Evolutionary conservation across 1,139 yeast genomes (phyloP).

Genomic region (Arxiozyma slooffiae): DNA sequence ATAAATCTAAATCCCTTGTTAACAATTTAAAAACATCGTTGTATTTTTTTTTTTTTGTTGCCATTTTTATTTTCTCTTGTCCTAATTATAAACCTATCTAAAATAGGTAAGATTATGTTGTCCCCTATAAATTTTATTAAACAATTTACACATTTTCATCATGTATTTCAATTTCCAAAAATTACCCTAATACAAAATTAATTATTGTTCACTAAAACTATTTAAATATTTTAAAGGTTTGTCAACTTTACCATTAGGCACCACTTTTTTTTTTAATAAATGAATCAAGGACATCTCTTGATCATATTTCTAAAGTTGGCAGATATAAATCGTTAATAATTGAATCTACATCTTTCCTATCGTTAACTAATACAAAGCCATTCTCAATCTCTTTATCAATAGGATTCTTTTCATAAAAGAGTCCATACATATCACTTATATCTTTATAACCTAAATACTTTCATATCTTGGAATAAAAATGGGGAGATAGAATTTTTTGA

Average conservation of each 20-base stretch:
- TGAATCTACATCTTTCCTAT: not conserved
- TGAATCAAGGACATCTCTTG: constrained; percentile 11
- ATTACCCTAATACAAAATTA: constrained; percentile 10
- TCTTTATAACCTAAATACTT: constrained; percentile 10
- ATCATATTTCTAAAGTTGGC: constrained; percentile 11
- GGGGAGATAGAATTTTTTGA: not conserved
- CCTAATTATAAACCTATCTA: constrained; percentile 14
- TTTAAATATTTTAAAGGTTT: constrained; percentile 15
- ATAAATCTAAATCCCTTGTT: constrained; percentile 1
- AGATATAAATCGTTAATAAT: constrained; percentile 2
- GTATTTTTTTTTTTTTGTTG: constrained; percentile 8
- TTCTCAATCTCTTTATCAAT: constrained; percentile 2
- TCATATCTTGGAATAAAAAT: constrained; percentile 11
- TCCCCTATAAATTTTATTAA: constrained; percentile 14
- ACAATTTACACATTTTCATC: constrained; percentile 16
- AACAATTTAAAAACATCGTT: constrained; percentile 9
- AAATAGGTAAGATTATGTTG: constrained; percentile 15
- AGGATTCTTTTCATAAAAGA: not conserved
- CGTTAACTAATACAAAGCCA: not conserved
- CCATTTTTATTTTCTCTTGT: constrained; percentile 13
- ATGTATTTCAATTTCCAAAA: constrained; percentile 20
- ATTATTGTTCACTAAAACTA: constrained; percentile 11
- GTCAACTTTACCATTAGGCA: constrained; percentile 12
- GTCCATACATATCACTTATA: constrained; percentile 9
- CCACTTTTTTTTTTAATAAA: constrained; percentile 11